Percentiles rank a stretch among this genome's conserved stretches.
Conservation (phyloP, 768 basidiomycete genomes). For the Termitomyces sp. region DNA sequence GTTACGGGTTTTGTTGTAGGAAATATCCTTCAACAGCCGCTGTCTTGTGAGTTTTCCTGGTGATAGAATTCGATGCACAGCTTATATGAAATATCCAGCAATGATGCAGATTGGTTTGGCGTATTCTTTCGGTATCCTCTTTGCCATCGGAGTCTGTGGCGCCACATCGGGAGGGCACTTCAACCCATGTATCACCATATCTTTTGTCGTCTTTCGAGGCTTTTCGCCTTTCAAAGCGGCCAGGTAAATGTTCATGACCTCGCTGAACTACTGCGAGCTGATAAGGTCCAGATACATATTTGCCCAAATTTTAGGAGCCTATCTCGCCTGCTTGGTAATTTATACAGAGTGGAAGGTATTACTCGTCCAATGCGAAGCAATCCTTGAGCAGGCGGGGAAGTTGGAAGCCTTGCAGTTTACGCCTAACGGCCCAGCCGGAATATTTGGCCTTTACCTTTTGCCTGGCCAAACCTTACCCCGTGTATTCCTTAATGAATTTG, state of each 20-base stretch:
- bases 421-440: slow-evolving; percentile 45
- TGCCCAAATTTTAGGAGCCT: slow-evolving; percentile 64
- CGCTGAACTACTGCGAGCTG: background rate
- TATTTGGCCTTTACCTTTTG: slow-evolving; percentile 48
- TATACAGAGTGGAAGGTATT: slow-evolving; percentile 62
- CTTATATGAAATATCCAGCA: slow-evolving; percentile 29
- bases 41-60: slow-evolving; percentile 45
- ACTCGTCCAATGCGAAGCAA: slow-evolving; percentile 36
- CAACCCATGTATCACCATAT: slow-evolving; percentile 60
- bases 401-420: slow-evolving; percentile 30
- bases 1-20: slow-evolving; percentile 50
- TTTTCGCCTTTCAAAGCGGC: slow-evolving; percentile 52
- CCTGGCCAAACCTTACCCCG: slow-evolving; percentile 43
- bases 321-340: slow-evolving; percentile 55
- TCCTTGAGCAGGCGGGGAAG: slow-evolving; percentile 21
- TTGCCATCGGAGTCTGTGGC: slow-evolving; percentile 52
- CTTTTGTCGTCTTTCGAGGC: slow-evolving; percentile 49
- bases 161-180: slow-evolving; percentile 64
- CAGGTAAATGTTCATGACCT: slow-evolving; percentile 31
- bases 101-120: slow-evolving; percentile 55
- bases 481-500: slow-evolving; percentile 55
- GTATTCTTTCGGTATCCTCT: slow-evolving; percentile 58
- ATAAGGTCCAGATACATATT: slow-evolving; percentile 51
- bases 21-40: slow-evolving; percentile 33
- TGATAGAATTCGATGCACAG: background rate